Conservation (phyloP, 441 rosid species). For the Corymbia calophylla region DNA sequence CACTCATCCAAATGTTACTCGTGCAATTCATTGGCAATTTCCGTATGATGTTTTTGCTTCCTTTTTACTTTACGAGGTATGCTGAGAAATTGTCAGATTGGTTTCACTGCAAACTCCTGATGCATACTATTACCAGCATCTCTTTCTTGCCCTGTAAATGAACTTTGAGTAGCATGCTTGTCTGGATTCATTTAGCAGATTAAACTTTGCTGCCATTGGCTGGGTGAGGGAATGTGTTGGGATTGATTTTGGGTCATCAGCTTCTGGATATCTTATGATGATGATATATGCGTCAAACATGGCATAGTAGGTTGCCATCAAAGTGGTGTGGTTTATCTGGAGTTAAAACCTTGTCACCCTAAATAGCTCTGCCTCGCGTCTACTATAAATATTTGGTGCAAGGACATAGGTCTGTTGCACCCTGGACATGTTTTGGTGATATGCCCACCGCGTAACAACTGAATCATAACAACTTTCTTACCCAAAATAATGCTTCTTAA, state of each 20-base stretch:
- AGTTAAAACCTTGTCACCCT: not conserved
- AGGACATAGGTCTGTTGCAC: not conserved
- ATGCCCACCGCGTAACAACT: not conserved
- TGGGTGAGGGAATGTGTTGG: not conserved
- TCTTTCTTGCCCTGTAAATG: not conserved
- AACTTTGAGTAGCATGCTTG: not conserved
- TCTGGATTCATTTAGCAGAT: not conserved
- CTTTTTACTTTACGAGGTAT: not conserved
- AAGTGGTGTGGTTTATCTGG: not conserved
- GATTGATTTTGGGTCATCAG: not conserved
- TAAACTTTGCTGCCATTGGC: not conserved
- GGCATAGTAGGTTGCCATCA: not conserved
- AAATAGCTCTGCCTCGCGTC: not conserved
- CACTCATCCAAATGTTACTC: not conserved
- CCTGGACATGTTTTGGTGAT: not conserved
- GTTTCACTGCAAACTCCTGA: not conserved
- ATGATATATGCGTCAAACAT: not conserved
- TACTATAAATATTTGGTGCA: not conserved
- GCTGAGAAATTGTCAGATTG: not conserved
- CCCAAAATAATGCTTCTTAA: not conserved
- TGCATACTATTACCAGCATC: not conserved
- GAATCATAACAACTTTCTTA: not conserved
- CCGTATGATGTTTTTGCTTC: not conserved
- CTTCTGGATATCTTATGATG: not conserved
- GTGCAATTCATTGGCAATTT: slow-evolving; percentile 80